phyloP scores from a whole-genome alignment of 768 basidiomycete genomes.

The Mycena metata region DNA sequence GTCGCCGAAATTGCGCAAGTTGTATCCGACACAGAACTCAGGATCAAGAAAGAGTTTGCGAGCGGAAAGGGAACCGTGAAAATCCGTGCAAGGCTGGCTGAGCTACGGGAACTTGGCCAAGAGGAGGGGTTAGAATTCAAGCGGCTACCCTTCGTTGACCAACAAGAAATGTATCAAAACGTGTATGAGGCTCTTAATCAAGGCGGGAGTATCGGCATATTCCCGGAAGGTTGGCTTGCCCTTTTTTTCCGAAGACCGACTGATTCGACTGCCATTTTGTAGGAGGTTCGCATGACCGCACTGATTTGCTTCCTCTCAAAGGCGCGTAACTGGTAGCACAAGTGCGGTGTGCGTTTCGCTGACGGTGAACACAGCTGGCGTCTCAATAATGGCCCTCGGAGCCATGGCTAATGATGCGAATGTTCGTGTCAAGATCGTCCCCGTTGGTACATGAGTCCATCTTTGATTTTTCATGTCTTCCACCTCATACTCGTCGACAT shows the following conservation, averaged over 20 bases:
- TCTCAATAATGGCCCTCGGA: slow-evolving; percentile 97
- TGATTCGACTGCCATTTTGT: slow-evolving; percentile 15
- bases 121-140: slow-evolving; percentile 82
- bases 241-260: too few relatives aligned
- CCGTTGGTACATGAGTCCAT: slow-evolving; percentile 63
- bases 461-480: too few relatives aligned
- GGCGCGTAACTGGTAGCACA: slow-evolving; percentile 44
- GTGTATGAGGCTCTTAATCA: slow-evolving; percentile 90
- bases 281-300: slow-evolving; percentile 99
- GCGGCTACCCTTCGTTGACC: slow-evolving; percentile 89
- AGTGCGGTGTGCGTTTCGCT: too few relatives aligned
- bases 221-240: slow-evolving; percentile 86
- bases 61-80: slow-evolving; percentile 81
- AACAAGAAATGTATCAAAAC: slow-evolving; percentile 93
- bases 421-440: slow-evolving; percentile 91
- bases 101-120: slow-evolving; percentile 66
- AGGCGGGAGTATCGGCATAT: slow-evolving; percentile 95
- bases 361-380: slow-evolving; percentile 64
- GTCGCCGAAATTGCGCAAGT: slow-evolving; percentile 90
- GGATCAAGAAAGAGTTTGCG: slow-evolving; percentile 88
- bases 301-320: slow-evolving; percentile 95
- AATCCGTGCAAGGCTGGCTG: slow-evolving; percentile 76
- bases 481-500: too few relatives aligned
- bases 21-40: slow-evolving; percentile 87
- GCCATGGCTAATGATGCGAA: slow-evolving; percentile 94